Evolutionary conservation across 2,329 filamentous ascomycete species (phyloP).

Genomic region (Corniculantispora saksenae): DNA sequence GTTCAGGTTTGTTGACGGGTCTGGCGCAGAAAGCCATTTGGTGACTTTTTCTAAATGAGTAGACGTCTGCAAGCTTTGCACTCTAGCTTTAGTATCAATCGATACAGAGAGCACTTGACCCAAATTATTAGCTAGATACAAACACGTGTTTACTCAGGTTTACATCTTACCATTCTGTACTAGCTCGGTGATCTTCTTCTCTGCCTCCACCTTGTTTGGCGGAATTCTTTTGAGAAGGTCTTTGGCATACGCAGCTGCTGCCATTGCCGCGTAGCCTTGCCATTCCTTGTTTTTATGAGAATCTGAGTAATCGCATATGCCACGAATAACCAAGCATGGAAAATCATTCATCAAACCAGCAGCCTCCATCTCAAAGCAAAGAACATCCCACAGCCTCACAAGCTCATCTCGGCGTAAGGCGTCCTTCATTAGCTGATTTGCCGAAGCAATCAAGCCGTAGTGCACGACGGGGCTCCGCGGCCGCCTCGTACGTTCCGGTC

Average conservation of each 20-base stretch:
- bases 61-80: background rate
- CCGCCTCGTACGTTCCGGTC: no score
- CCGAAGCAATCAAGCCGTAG: no score
- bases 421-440: no score
- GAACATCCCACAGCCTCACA: no score
- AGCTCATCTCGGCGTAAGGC: no score
- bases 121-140: background rate
- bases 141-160: no score
- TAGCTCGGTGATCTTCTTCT: no score
- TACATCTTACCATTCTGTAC: no score
- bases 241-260: background rate
- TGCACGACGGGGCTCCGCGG: no score
- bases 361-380: slow-evolving; percentile 34
- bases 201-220: no score
- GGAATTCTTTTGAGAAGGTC: background rate
- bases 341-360: slow-evolving; percentile 29
- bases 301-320: background rate
- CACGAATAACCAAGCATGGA: background rate
- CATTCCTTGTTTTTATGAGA: background rate
- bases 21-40: background rate
- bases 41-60: background rate
- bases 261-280: background rate
- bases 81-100: background rate
- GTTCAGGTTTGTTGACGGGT: background rate
- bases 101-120: background rate